Conservation (phyloP, 164 flowering plant species). For the Tinospora cordifolia region DNA sequence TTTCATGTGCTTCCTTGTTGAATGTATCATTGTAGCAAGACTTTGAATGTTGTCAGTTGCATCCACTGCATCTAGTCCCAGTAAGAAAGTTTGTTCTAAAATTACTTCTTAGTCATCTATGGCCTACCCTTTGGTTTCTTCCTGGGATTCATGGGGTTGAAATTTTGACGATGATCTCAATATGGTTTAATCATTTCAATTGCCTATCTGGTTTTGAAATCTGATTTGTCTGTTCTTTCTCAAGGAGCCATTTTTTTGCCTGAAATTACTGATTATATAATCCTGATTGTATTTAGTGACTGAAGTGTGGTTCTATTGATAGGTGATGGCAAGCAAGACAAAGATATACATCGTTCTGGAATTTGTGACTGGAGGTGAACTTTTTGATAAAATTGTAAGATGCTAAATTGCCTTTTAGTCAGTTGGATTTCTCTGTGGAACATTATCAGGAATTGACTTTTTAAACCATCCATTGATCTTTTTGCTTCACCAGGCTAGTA, state of each 20-base stretch:
- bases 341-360: slow-evolving; percentile 85
- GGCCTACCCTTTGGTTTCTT: background rate
- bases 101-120: background rate
- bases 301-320: slow-evolving; percentile 9
- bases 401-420: background rate
- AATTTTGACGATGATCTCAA: background rate
- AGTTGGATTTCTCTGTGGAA: background rate
- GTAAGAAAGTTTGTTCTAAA: background rate
- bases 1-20: background rate
- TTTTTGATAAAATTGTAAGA: slow-evolving; percentile 89
- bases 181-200: background rate
- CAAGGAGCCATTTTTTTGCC: background rate
- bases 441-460: background rate
- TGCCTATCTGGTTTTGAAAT: background rate
- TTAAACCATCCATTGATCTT: background rate
- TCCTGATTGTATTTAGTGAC: background rate
- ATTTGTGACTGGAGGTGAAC: slow-evolving; percentile 89
- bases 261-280: background rate
- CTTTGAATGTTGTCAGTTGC: background rate
- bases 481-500: slow-evolving; percentile 40
- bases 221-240: too few relatives aligned
- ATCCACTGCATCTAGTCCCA: background rate
- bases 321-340: slow-evolving; percentile 98
- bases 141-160: background rate
- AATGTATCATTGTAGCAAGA: background rate